Percentiles rank a stretch among this genome's conserved stretches.
phyloP scores from a whole-genome alignment of 1,139 yeast genomes.

The Torulaspora globosa region DNA sequence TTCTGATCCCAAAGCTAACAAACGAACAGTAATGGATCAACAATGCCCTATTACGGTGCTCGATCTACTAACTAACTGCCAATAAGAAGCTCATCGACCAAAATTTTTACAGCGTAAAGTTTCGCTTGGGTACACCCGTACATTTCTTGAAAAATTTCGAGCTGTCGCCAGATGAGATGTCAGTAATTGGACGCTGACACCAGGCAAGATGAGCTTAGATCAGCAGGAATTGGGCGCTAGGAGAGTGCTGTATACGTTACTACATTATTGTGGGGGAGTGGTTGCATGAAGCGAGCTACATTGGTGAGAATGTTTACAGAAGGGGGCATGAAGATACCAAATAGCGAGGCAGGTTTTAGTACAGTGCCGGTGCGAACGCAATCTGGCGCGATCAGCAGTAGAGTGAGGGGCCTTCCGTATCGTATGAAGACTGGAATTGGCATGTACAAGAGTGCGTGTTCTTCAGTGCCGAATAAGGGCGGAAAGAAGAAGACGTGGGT shows the following conservation, averaged over 20 bases:
- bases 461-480: conserved; percentile 4
- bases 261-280: background rate
- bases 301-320: conserved; percentile 1
- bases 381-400: background rate
- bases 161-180: background rate
- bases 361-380: conserved; percentile 4
- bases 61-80: background rate
- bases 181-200: background rate
- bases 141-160: conserved; percentile 6
- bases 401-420: conserved; percentile 10
- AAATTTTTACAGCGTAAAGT: conserved; percentile 5
- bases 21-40: background rate
- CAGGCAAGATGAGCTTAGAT: background rate
- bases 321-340: background rate
- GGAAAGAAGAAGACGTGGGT: conserved; percentile 10
- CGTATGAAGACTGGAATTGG: conserved; percentile 6
- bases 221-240: background rate
- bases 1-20: background rate
- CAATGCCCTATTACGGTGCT: background rate
- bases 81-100: conserved; percentile 11
- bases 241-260: background rate
- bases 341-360: conserved; percentile 3
- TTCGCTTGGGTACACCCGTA: conserved; percentile 17
- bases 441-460: conserved; percentile 10
- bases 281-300: conserved; percentile 8